A percentile compares a stretch with the other conserved stretches of the same genome.
Evolutionary conservation across 73 alveolate genomes (phyloP).

Genomic region (Symbiodinium pilosum): DNA sequence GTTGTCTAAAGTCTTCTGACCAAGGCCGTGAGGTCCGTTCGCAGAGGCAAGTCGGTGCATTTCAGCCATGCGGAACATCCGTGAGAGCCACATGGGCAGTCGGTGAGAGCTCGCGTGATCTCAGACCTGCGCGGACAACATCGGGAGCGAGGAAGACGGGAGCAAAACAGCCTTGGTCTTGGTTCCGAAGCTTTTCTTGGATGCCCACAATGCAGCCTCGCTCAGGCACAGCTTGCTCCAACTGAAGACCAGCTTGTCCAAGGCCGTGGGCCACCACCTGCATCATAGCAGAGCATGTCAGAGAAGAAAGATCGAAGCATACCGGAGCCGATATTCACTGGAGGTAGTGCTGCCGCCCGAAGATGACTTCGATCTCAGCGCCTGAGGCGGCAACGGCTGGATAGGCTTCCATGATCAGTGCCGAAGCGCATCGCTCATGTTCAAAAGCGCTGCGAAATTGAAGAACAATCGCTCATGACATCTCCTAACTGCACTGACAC

Average conservation of each 20-base stretch:
- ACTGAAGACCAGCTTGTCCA: slow-evolving; percentile 87
- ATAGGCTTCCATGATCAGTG: not conserved
- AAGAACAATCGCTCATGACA: too few species aligned
- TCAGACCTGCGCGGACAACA: not conserved
- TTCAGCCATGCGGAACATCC: not conserved
- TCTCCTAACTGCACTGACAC: too few species aligned
- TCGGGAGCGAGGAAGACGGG: not conserved
- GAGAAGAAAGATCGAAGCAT: too few species aligned
- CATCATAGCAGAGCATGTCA: too few species aligned
- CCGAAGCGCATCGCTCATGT: slow-evolving; percentile 8
- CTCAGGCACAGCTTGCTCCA: slow-evolving; percentile 84
- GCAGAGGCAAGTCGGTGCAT: not conserved
- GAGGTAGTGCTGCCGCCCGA: slow-evolving; percentile 24
- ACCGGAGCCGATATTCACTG: too few species aligned
- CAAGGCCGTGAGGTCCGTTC: not conserved
- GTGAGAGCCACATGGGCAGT: too few species aligned
- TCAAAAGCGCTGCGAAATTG: too few species aligned
- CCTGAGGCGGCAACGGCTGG: not conserved
- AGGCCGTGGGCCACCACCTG: slow-evolving; percentile 19
- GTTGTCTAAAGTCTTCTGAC: not conserved
- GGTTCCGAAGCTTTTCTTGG: not conserved
- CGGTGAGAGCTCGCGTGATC: too few species aligned
- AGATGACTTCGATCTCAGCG: slow-evolving; percentile 4
- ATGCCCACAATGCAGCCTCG: too few species aligned
- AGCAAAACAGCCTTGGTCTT: not conserved